Percentiles rank a stretch among this genome's conserved stretches.
Conservation (phyloP, 345 rosid species). For the Sisymbrium irio region DNA sequence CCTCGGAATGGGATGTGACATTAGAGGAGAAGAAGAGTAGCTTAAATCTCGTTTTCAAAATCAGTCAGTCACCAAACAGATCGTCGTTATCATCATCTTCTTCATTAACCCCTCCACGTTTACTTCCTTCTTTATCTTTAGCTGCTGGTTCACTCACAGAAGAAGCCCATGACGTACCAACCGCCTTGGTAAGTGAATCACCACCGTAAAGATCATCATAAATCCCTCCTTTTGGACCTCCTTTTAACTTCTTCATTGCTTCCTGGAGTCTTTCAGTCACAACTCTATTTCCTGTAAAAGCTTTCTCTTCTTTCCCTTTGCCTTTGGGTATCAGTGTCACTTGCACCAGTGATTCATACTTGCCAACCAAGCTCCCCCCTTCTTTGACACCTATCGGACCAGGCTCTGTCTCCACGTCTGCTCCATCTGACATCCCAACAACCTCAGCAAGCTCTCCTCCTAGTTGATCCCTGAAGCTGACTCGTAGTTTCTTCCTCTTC, state of each 20-base stretch:
- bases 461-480: slow-evolving; percentile 73
- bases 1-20: slow-evolving; percentile 5
- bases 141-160: slow-evolving; percentile 33
- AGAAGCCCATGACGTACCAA: slow-evolving; percentile 87
- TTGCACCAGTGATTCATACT: slow-evolving; percentile 83
- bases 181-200: slow-evolving; percentile 60
- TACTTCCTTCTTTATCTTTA: slow-evolving; percentile 33
- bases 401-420: slow-evolving; percentile 92
- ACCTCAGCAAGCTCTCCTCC: slow-evolving; percentile 91
- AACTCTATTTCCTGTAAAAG: slow-evolving; percentile 39
- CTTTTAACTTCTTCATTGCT: slow-evolving; percentile 64
- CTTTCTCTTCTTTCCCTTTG: slow-evolving; percentile 47
- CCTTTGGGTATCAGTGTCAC: slow-evolving; percentile 74
- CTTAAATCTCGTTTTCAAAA: slow-evolving; percentile 24
- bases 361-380: slow-evolving; percentile 97
- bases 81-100: slow-evolving; percentile 67
- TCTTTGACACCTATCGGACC: slow-evolving; percentile 86
- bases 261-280: slow-evolving; percentile 74
- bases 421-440: slow-evolving; percentile 94
- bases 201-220: slow-evolving; percentile 76
- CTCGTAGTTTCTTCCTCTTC: slow-evolving; percentile 59
- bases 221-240: slow-evolving; percentile 57
- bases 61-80: slow-evolving; percentile 73
- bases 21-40: not conserved
- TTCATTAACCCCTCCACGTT: slow-evolving; percentile 18